Conservation (phyloP, 2,329 filamentous ascomycete species). For the Dactylellina leptospora region DNA sequence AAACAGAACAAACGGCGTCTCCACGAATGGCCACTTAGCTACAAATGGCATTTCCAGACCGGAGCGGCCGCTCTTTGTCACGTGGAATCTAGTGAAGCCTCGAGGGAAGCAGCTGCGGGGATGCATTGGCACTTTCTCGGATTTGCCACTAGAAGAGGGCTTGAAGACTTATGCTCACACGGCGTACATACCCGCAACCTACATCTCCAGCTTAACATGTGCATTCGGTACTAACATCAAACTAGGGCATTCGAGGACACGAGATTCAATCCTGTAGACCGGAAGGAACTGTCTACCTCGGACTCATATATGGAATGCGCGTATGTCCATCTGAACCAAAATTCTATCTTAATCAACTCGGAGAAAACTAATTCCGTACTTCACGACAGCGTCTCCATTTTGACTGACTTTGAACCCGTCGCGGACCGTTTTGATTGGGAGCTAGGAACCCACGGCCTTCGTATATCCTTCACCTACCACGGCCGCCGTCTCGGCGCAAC, state of each 20-base stretch:
- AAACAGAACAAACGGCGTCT: constrained; percentile 44
- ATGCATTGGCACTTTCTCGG: constrained; percentile 94
- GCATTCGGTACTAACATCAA: not conserved
- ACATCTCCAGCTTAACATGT: not conserved
- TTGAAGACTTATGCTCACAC: constrained; percentile 83
- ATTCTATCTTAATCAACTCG: not conserved
- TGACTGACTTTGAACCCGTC: constrained; percentile 84
- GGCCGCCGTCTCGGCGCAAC: constrained; percentile 81
- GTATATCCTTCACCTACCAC: constrained; percentile 81
- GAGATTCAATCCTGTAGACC: constrained; percentile 69
- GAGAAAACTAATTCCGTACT: not conserved
- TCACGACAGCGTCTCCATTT: constrained; percentile 75
- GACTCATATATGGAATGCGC: constrained; percentile 65
- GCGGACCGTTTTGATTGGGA: constrained; percentile 82
- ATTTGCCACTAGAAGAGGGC: constrained; percentile 75
- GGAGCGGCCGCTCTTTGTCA: constrained; percentile 85
- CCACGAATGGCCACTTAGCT: constrained; percentile 16
- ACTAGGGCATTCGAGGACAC: constrained; percentile 68
- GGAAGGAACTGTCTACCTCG: constrained; percentile 66
- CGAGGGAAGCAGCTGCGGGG: constrained; percentile 70
- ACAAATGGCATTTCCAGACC: constrained; percentile 59
- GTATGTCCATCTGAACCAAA: constrained; percentile 10
- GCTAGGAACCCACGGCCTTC: constrained; percentile 83
- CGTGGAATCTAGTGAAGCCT: constrained; percentile 78
- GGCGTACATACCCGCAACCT: constrained; percentile 64